phyloP scores from a whole-genome alignment of 1,284 basidiomycete genomes.

The Tilletia indica region DNA sequence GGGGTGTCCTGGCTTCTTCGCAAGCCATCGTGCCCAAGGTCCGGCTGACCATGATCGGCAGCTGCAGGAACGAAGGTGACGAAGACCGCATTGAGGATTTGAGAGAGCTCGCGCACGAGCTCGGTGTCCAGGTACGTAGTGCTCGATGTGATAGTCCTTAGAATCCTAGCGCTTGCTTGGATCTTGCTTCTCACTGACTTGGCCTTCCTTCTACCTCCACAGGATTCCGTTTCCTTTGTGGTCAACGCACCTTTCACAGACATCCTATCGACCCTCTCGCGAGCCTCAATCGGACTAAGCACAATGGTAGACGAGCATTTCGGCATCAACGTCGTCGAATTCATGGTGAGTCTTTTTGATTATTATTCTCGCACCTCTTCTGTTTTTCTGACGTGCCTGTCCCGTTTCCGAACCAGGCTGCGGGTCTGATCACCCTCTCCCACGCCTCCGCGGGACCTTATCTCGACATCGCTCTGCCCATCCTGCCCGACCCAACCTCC shows the following conservation, averaged over 20 bases:
- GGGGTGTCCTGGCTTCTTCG: slow-evolving; percentile 23
- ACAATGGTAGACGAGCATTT: slow-evolving; percentile 99
- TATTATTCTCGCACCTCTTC: not conserved
- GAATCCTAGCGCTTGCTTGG: too few relatives aligned
- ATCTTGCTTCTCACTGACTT: too few relatives aligned
- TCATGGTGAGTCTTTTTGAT: slow-evolving; percentile 65
- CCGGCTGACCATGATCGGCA: slow-evolving; percentile 70
- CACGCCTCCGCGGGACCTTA: slow-evolving; percentile 91
- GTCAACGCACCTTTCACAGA: slow-evolving; percentile 77
- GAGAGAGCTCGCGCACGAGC: slow-evolving; percentile 64
- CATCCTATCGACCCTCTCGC: slow-evolving; percentile 69
- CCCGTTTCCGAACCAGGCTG: slow-evolving; percentile 57
- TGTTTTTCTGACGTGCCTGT: not conserved
- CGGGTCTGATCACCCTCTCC: slow-evolving; percentile 85
- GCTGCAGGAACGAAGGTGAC: slow-evolving; percentile 75
- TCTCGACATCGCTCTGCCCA: slow-evolving; percentile 79
- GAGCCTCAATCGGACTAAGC: slow-evolving; percentile 79
- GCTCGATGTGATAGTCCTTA: too few relatives aligned
- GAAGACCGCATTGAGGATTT: slow-evolving; percentile 69
- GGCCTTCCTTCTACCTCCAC: slow-evolving; percentile 57
- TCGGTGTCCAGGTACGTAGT: slow-evolving; percentile 64
- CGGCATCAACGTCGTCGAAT: slow-evolving; percentile 96
- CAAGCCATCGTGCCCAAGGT: slow-evolving; percentile 1
- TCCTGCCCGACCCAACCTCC: slow-evolving; percentile 61
- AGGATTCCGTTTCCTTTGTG: slow-evolving; percentile 69